phyloP scores from a whole-genome alignment of 768 basidiomycete species.

The Solioccasus polychromus region DNA sequence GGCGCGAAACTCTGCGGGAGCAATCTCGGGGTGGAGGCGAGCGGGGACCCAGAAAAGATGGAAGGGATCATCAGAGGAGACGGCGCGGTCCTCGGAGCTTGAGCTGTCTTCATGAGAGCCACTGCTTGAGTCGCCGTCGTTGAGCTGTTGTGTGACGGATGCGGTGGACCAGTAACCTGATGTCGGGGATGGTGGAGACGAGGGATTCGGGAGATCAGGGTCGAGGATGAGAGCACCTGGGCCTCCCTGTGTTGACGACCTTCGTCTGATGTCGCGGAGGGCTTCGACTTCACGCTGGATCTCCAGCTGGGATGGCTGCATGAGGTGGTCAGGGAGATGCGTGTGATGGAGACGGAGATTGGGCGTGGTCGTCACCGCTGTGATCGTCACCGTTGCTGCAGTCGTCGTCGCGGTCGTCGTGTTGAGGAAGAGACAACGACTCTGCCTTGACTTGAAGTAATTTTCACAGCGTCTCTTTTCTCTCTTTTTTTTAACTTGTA shows the following conservation, averaged over 20 bases:
- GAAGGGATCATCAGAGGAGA: constrained; percentile 70
- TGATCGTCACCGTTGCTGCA: constrained; percentile 7
- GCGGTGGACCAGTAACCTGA: constrained; percentile 47
- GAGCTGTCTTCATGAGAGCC: constrained; percentile 40
- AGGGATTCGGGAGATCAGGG: constrained; percentile 83
- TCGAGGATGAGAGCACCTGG: constrained; percentile 85
- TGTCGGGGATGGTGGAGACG: constrained; percentile 58
- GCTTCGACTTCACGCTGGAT: constrained; percentile 86
- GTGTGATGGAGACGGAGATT: constrained; percentile 12
- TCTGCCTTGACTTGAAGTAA: not conserved
- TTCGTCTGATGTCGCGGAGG: constrained; percentile 76
- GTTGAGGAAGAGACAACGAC: constrained; percentile 1
- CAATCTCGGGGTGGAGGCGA: constrained; percentile 93
- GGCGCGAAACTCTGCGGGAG: constrained; percentile 91
- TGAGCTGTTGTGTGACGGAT: constrained; percentile 32
- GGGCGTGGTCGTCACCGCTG: constrained; percentile 7
- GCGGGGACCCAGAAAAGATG: constrained; percentile 99
- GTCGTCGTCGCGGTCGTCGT: constrained; percentile 4
- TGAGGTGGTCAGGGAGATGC: constrained; percentile 17
- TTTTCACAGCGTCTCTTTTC: constrained; percentile 11
- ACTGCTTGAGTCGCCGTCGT: constrained; percentile 44
- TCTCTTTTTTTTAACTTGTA: not conserved
- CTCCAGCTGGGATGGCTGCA: constrained; percentile 82
- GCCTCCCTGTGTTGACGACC: constrained; percentile 69
- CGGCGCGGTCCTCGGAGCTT: constrained; percentile 32